A percentile compares a stretch with the other conserved stretches of the same genome.
Conservation (phyloP, 2,329 filamentous ascomycete genomes). For the Colletotrichum cordylinicola region DNA sequence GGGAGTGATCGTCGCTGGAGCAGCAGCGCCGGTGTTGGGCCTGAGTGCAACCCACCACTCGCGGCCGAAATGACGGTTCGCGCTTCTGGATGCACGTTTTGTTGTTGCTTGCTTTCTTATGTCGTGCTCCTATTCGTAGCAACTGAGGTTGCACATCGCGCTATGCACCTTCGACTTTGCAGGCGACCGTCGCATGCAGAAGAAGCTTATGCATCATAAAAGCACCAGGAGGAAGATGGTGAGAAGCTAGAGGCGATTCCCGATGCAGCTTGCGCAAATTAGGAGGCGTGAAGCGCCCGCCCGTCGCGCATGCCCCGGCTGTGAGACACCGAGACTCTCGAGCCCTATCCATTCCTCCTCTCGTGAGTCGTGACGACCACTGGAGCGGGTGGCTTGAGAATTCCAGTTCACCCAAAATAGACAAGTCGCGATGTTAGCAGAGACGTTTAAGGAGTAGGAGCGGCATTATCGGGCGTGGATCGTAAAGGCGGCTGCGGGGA, state of each 20-base stretch:
- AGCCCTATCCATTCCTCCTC: background rate
- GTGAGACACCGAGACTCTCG: background rate
- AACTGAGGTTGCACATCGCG: background rate
- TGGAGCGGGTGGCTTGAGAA: background rate
- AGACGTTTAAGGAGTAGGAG: background rate
- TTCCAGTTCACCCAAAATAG: background rate
- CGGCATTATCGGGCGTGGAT: slow-evolving; percentile 5
- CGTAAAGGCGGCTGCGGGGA: background rate
- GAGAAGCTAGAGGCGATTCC: background rate
- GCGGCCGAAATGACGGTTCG: slow-evolving; percentile 12
- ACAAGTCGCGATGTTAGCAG: background rate
- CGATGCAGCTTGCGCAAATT: background rate
- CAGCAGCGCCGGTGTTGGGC: background rate
- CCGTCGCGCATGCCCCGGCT: background rate
- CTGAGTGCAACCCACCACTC: background rate
- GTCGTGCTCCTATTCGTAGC: background rate
- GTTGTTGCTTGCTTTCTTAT: background rate
- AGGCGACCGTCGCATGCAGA: background rate
- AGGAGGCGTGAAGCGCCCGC: background rate
- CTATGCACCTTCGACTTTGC: background rate
- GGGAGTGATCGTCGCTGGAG: background rate
- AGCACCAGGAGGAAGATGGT: background rate
- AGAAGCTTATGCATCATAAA: background rate
- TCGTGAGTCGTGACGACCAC: background rate
- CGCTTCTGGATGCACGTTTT: background rate